These are phyloP conservation scores for Pulicaria dysenterica DNA, from an alignment of 129 eudicot genomes.

Conservation along the genomic window DNA sequence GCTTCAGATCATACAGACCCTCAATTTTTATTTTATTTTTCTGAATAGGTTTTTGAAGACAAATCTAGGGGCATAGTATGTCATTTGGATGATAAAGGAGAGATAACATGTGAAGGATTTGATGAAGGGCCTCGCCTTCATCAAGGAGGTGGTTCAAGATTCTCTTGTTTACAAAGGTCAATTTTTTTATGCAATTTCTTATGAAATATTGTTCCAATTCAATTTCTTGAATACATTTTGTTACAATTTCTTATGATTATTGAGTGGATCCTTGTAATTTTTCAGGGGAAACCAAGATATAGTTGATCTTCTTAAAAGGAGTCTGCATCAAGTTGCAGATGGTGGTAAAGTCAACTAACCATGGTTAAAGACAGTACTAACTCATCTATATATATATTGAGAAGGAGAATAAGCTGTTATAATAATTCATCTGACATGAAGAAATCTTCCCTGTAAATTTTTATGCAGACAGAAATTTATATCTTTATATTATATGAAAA, in stretches of 20 bases:
- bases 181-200: not conserved
- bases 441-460: constrained; percentile 23
- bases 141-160: constrained; percentile 37
- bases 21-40: not conserved
- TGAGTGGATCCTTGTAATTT: not conserved
- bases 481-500: not conserved
- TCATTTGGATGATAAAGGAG: constrained; percentile 71
- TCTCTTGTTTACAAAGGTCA: constrained; percentile 44
- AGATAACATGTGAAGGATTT: constrained; percentile 76
- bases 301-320: constrained; percentile 38
- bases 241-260: not conserved
- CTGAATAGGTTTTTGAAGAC: constrained; percentile 71
- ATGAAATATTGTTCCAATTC: not conserved
- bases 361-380: constrained; percentile 21
- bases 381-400: not conserved
- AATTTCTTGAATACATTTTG: too few species aligned
- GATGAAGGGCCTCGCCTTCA: constrained; percentile 86
- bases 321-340: constrained; percentile 41
- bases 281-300: constrained; percentile 38
- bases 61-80: constrained; percentile 62
- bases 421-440: constrained; percentile 30
- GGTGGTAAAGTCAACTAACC: constrained; percentile 31
- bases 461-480: constrained; percentile 19
- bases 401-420: constrained; percentile 24
- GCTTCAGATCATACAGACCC: not conserved